Base-by-base conservation (phyloP, 2,329 filamentous ascomycete species). In the Cryphonectria nitschkei region DNA sequence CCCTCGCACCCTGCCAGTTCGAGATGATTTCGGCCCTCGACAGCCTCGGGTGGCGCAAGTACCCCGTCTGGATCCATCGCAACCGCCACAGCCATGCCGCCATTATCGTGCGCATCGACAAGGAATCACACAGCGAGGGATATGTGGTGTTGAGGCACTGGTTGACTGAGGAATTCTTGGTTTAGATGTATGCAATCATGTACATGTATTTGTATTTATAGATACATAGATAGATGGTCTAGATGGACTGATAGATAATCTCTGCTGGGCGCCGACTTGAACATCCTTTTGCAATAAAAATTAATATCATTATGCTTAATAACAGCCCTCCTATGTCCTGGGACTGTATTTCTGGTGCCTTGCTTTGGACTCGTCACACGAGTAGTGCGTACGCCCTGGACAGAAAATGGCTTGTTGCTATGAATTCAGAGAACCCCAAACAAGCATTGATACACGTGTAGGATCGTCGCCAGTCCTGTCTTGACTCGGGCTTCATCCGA, bases 1-100 rank as follows among this genome's bases (percentile, higher is more conserved):
- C 94, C 0, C 82, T 98, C 68, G 90, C 93, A 0, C 85, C 90
- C 5, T 88, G 90, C 64, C 95, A 98, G 81, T 97, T 97, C 78
- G 86, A 88, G 65, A 97, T 97, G 88, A 92, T 97, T 73, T 86
- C 92, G 41, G 88, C 89, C 13, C 83, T 98, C 65, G 90, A 98
- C 76, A 78, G 80, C n/a, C 78, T 91, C 2, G 84, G 86, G 5
- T 91, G 88, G 87, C 84, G 85, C 64, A 92, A 91, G 78, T 90
- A 88, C 74, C 88, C 86, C 0, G 88, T 95, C 3, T 90, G 92
- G 81, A 95, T 96, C 54, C 91, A 92, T 74, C 92, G 94, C 7
- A 86, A 89, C 68, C 82, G 85, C n/a, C 93, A 97, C 78, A 93
- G 89, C 72, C 95, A 98, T 80, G 95, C 95, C 0, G 95, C 95